Conservation (phyloP, 352 stramenopile species). For the Pythium pectinolyticum region DNA sequence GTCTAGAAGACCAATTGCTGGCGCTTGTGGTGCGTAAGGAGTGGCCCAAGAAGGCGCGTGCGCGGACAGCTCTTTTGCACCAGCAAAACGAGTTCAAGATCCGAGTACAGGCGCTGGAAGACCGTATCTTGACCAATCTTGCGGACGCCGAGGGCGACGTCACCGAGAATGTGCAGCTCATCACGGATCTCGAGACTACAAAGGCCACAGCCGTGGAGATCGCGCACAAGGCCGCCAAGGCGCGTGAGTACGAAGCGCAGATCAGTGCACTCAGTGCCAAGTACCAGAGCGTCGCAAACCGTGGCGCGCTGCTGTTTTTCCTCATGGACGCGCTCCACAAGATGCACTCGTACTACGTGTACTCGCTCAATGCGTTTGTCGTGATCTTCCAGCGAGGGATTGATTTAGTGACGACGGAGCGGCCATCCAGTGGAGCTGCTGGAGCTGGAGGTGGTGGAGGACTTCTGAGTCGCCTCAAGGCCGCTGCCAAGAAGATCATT, state of each 20-base stretch:
- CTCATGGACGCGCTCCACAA: conserved; percentile 92
- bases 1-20: conserved; percentile 90
- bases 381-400: conserved; percentile 95
- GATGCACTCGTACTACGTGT: conserved; percentile 95
- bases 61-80: conserved; percentile 76
- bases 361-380: conserved; percentile 94
- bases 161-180: conserved; percentile 95
- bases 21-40: conserved; percentile 88
- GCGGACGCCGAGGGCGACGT: conserved; percentile 85
- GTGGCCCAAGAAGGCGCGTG: conserved; percentile 83
- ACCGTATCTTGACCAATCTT: conserved; percentile 87
- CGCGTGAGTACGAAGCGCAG: conserved; percentile 66
- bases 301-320: conserved; percentile 95
- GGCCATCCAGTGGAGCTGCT: conserved; percentile 22
- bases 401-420: conserved; percentile 74
- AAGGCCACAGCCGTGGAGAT: conserved; percentile 90
- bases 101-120: conserved; percentile 81
- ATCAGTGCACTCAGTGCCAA: conserved; percentile 89
- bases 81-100: conserved; percentile 93
- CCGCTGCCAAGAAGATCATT: conserved; percentile 84
- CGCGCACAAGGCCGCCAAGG: conserved; percentile 76
- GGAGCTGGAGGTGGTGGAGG: conserved; percentile 30
- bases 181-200: conserved; percentile 93
- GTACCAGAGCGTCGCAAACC: conserved; percentile 90
- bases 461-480: conserved; percentile 65